Conservation (phyloP, 106 monocot genomes). For the Platanthera zijinensis region DNA sequence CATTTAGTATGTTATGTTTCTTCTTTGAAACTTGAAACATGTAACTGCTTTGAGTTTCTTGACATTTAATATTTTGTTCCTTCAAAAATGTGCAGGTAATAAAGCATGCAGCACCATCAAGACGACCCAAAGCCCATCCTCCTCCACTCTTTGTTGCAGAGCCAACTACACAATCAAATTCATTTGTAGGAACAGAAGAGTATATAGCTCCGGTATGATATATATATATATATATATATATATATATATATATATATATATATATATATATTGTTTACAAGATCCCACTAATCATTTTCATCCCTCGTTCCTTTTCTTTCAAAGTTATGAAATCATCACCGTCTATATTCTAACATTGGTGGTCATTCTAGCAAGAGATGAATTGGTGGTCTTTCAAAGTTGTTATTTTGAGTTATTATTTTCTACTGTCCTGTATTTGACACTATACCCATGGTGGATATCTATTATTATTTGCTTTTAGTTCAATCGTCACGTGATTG, state of each 20-base stretch:
- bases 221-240: no score
- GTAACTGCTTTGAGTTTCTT: background rate
- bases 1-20: background rate
- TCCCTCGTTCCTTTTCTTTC: background rate
- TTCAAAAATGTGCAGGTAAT: constrained; percentile 49
- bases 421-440: no score
- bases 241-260: no score
- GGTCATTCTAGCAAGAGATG: no score
- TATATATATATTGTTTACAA: background rate
- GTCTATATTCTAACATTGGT: no score
- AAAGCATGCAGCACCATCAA: constrained; percentile 37
- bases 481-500: no score
- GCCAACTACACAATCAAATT: constrained; percentile 89
- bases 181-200: constrained; percentile 98
- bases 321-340: no score
- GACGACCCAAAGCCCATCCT: constrained; percentile 40
- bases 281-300: background rate
- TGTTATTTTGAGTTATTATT: no score
- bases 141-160: constrained; percentile 85
- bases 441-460: no score
- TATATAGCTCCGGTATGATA: constrained; percentile 96
- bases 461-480: no score
- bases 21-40: background rate
- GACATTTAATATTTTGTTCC: background rate
- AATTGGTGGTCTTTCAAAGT: no score